phyloP scores from a whole-genome alignment of 1,139 yeast species.

The Nakaseomyces sp. region DNA sequence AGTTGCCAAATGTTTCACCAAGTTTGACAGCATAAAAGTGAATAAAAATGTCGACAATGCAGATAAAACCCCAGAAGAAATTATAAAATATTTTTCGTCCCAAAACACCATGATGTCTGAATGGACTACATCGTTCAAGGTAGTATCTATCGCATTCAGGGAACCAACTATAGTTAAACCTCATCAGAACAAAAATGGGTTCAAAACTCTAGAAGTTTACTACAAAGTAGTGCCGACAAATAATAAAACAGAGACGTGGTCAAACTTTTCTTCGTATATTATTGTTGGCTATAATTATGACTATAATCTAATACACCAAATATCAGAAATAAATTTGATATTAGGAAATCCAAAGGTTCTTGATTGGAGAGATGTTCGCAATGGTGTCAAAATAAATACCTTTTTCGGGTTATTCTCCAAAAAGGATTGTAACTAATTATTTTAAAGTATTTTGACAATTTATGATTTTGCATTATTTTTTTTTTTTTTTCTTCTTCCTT shows the following conservation, averaged over 20 bases:
- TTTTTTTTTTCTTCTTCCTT: no score
- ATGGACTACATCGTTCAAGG: constrained; percentile 4
- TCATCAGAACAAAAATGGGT: background rate
- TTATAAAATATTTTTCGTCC: constrained; percentile 2
- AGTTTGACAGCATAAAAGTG: constrained; percentile 11
- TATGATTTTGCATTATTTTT: no score
- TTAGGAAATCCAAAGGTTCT: background rate
- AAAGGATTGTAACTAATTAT: background rate
- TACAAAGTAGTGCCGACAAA: constrained; percentile 12
- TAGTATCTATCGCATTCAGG: background rate
- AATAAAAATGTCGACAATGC: constrained; percentile 10
- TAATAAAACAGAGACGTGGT: constrained; percentile 8
- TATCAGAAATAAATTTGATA: background rate
- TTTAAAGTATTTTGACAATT: no score
- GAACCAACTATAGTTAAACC: background rate
- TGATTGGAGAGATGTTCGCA: constrained; percentile 4
- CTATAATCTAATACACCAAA: background rate
- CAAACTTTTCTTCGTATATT: constrained; percentile 8
- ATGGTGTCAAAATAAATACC: constrained; percentile 7
- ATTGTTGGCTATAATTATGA: constrained; percentile 9
- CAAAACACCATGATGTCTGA: background rate
- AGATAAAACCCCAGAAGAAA: background rate
- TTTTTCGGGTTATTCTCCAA: constrained; percentile 7
- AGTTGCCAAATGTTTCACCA: constrained; percentile 4
- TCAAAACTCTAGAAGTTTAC: constrained; percentile 4